Conservation (phyloP, 768 basidiomycete genomes). For the Phylloporus scabripes region DNA sequence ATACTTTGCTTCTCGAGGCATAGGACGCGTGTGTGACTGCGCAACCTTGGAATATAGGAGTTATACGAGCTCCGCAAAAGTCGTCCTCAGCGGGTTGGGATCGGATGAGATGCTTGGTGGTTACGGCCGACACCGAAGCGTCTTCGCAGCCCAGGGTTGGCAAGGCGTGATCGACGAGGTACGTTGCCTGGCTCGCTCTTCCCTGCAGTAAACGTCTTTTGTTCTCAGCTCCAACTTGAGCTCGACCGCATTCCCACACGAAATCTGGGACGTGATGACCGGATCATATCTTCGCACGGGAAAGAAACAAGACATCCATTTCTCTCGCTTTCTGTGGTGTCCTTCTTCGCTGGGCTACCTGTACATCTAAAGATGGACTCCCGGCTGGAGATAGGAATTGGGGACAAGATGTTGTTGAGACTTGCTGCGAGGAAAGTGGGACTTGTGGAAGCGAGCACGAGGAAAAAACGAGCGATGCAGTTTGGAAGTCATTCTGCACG, state of each 20-base stretch:
- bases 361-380: constrained; percentile 82
- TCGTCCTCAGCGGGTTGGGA: constrained; percentile 86
- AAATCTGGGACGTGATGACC: constrained; percentile 93
- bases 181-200: constrained; percentile 1
- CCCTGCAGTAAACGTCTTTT: background rate
- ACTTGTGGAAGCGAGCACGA: constrained; percentile 60
- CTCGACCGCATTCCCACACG: constrained; percentile 81
- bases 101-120: constrained; percentile 96
- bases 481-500: constrained; percentile 87
- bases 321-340: constrained; percentile 72
- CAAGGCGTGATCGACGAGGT: constrained; percentile 77
- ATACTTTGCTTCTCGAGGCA: constrained; percentile 86
- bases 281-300: constrained; percentile 84
- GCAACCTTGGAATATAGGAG: constrained; percentile 31
- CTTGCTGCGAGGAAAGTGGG: constrained; percentile 69
- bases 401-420: constrained; percentile 86
- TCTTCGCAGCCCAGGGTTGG: constrained; percentile 67
- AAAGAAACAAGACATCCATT: constrained; percentile 93
- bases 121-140: constrained; percentile 82
- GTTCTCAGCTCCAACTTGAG: constrained; percentile 75
- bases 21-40: constrained; percentile 48
- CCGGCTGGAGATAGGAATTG: constrained; percentile 63
- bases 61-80: constrained; percentile 73
- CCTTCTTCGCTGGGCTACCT: constrained; percentile 72
- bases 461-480: constrained; percentile 95